Conservation (phyloP, 257 asterid genomes). For the Eustoma russellianum region DNA sequence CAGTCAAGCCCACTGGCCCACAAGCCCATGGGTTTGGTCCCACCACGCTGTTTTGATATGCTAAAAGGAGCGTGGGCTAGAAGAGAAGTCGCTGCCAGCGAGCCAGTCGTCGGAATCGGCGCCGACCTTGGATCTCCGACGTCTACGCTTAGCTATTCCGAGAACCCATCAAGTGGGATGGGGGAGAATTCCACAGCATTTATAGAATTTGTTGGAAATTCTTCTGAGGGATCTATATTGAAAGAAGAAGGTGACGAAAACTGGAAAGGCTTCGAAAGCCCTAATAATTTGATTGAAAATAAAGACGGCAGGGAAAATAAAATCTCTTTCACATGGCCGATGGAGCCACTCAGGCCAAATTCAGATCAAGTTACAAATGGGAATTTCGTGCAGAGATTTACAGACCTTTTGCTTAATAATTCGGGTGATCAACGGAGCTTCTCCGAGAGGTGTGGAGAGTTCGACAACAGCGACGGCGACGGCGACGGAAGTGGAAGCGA, state of each 20-base stretch:
- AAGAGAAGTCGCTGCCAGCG: constrained; percentile 9
- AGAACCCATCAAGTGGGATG: constrained; percentile 25
- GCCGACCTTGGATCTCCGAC: constrained; percentile 63
- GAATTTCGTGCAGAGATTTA: constrained; percentile 60
- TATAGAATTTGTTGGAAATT: constrained; percentile 33
- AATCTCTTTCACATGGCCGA: not conserved
- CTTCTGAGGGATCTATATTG: constrained; percentile 31
- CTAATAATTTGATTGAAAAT: constrained; percentile 22
- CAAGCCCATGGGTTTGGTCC: constrained; percentile 12
- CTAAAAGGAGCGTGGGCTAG: constrained; percentile 42
- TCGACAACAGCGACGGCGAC: no score
- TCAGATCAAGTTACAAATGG: constrained; percentile 33
- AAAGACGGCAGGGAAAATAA: constrained; percentile 14
- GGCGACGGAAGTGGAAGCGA: constrained; percentile 20
- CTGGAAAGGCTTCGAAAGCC: constrained; percentile 38
- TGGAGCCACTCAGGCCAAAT: constrained; percentile 14
- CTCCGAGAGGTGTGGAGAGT: constrained; percentile 43
- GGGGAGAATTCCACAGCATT: constrained; percentile 30
- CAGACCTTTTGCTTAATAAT: constrained; percentile 56
- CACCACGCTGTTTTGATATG: constrained; percentile 34
- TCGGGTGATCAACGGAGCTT: constrained; percentile 30
- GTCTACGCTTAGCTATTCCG: constrained; percentile 49
- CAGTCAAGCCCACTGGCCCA: constrained; percentile 24
- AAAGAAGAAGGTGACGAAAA: constrained; percentile 47
- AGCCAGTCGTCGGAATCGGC: constrained; percentile 16